Percentiles rank a stretch among this genome's conserved stretches.
Conservation (phyloP, 768 basidiomycete genomes). For the Mycena polygramma region DNA sequence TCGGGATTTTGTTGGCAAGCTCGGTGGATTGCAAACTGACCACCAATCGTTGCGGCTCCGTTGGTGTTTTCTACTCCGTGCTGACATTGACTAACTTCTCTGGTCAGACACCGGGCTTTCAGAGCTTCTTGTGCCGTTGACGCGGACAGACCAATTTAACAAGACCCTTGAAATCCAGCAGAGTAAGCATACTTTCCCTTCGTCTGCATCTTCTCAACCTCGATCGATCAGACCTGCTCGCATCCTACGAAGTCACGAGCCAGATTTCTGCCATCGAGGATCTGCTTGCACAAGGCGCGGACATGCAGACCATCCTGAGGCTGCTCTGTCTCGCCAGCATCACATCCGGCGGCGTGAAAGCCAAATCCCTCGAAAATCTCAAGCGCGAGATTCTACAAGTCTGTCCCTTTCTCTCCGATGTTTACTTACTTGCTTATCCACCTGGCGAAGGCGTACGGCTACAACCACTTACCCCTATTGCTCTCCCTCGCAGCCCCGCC, state of each 20-base stretch:
- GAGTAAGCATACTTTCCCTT: constrained; percentile 63
- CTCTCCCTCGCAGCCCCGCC: constrained; percentile 75
- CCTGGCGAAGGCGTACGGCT: constrained; percentile 80
- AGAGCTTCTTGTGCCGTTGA: constrained; percentile 90
- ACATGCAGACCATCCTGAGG: constrained; percentile 83
- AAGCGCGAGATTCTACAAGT: constrained; percentile 94
- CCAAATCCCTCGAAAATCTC: constrained; percentile 86
- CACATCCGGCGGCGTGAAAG: constrained; percentile 87
- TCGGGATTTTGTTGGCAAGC: constrained; percentile 94
- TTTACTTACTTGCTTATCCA: constrained; percentile 28
- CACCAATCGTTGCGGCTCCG: constrained; percentile 91
- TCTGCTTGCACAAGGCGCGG: constrained; percentile 87
- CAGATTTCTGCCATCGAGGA: constrained; percentile 94
- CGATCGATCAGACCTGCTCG: constrained; percentile 80
- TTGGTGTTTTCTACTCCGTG: constrained; percentile 62
- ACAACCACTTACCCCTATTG: constrained; percentile 76
- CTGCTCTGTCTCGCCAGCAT: constrained; percentile 90
- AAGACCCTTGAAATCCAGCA: constrained; percentile 95
- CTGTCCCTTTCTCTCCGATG: constrained; percentile 38
- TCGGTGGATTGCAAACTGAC: constrained; percentile 93
- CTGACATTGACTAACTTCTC: constrained; percentile 22
- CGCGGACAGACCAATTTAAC: constrained; percentile 90
- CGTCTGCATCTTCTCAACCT: constrained; percentile 16
- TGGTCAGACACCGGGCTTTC: constrained; percentile 89
- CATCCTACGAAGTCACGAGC: constrained; percentile 85